Percentiles rank a stretch among this genome's conserved stretches.
These are phyloP conservation scores for Diplodia intermedia DNA, from an alignment of 2,329 filamentous ascomycete genomes.

Conservation along the genomic window DNA sequence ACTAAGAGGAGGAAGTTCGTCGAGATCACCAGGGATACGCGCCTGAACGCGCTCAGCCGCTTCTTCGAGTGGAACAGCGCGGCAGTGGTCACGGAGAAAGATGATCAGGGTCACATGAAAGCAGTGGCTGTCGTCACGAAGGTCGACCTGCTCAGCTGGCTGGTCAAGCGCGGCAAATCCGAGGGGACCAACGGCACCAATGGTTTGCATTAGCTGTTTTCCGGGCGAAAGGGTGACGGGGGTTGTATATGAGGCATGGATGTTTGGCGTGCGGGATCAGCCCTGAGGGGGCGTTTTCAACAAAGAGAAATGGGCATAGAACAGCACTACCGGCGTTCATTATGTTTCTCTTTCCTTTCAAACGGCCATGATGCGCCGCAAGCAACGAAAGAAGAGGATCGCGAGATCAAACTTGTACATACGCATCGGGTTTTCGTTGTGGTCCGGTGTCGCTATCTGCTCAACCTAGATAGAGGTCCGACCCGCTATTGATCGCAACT, in stretches of 20 bases:
- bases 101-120: constrained; percentile 65
- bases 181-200: constrained; percentile 26
- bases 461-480: constrained; percentile 26
- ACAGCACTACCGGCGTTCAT: constrained; percentile 18
- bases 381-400: constrained; percentile 5
- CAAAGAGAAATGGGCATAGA: constrained; percentile 1
- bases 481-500: background rate
- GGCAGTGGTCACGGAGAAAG: constrained; percentile 86
- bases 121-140: constrained; percentile 93
- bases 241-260: background rate
- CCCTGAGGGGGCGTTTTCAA: constrained; percentile 29
- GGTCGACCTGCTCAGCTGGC: constrained; percentile 91
- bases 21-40: constrained; percentile 91
- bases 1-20: constrained; percentile 72
- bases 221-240: background rate
- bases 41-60: constrained; percentile 79
- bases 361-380: background rate
- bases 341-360: background rate
- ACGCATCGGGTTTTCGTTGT: background rate
- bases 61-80: constrained; percentile 99
- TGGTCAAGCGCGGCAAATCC: constrained; percentile 70
- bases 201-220: constrained; percentile 2
- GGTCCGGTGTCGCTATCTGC: constrained; percentile 12
- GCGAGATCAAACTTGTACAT: constrained; percentile 12
- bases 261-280: constrained; percentile 4